A percentile compares a stretch with the other conserved stretches of the same genome.
phyloP scores from a whole-genome alignment of 306 rosid genomes.

The Vigna radiata region DNA sequence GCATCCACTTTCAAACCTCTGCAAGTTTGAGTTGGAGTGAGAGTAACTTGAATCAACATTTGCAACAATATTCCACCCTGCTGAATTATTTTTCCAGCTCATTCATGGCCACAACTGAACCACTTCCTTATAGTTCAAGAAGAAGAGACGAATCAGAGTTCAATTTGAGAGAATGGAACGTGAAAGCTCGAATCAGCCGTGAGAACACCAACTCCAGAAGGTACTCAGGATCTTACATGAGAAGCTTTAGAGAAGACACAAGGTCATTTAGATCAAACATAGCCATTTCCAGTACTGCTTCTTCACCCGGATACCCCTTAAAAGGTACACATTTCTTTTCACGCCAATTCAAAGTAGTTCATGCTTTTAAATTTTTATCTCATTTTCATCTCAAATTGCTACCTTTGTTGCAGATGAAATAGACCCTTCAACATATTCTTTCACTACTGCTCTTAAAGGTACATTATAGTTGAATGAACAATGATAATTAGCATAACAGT shows the following conservation, averaged over 20 bases:
- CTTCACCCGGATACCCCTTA: constrained; percentile 88
- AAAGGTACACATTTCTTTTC: constrained; percentile 57
- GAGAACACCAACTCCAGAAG: constrained; percentile 74
- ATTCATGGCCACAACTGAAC: constrained; percentile 59
- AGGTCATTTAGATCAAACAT: constrained; percentile 84
- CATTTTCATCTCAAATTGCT: constrained; percentile 26
- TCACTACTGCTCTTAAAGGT: constrained; percentile 93
- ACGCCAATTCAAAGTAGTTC: constrained; percentile 7
- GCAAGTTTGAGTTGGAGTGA: constrained; percentile 36
- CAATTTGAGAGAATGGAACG: constrained; percentile 75
- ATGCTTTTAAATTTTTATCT: constrained; percentile 17
- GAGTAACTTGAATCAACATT: constrained; percentile 3
- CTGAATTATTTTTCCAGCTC: constrained; percentile 28
- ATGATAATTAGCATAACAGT: neutral
- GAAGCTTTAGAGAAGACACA: constrained; percentile 92
- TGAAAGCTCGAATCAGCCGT: constrained; percentile 60
- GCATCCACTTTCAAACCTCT: constrained; percentile 38
- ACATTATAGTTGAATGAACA: constrained; percentile 13
- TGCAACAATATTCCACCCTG: constrained; percentile 10
- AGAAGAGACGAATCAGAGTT: constrained; percentile 74
- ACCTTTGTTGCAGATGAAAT: constrained; percentile 75
- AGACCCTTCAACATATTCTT: constrained; percentile 94
- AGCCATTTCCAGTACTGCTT: constrained; percentile 85
- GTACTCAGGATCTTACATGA: constrained; percentile 80
- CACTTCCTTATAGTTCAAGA: constrained; percentile 54